Base-by-base conservation (phyloP, 1,139 yeast species). In the Geotrichum fermentans region DNA sequence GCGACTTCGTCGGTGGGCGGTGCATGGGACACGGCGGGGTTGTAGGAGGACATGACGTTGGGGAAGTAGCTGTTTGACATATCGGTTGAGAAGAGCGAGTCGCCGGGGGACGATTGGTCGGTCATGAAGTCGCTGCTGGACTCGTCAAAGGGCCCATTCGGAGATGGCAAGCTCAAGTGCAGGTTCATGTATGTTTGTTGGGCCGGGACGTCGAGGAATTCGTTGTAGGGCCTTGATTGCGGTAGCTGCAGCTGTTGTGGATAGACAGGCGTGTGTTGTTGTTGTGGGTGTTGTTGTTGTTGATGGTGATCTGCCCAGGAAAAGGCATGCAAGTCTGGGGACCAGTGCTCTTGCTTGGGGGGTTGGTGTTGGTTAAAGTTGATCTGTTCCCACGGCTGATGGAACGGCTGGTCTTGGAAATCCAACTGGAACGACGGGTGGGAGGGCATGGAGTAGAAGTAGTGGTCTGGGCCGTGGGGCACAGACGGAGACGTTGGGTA, bases 21-120 rank as follows among this genome's bases (percentile, higher is more conserved):
- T n/a, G 33, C 22, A 5, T 8, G 34, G 14, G 34, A 13, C 14
- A n/a, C 5, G 34, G 17, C 6, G n/a, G n/a, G n/a, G n/a, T 5
- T 30, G 34, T 30, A n/a, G 5, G 11, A 24, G 4, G 20, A 10
- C 29, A 20, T 22, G 7, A 4, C 21, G 13, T 4, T 38, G 3
- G 41, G 33, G 14, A 38, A 38, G 33, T 38, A 38, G 33, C 41
- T 38, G 4, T 13, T 38, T 6, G 28, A 10, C 28, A 24, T 24
- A 21, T 22, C 28, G 28, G 13, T 30, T 16, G 4, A n/a, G 20
- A 37, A 20, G 13, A 38, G 10, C n/a, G 21, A 38, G n/a, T 38
- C 41, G 21, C 32, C 32, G 4, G 41, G 41, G 20, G 41, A 38
- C 16, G 40, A 36, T 13, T 26, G 24, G 21, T 38, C 32, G 6